Evolutionary conservation across 352 stramenopile species (phyloP), one percentile per base, ranked within the genome.

Genomic region (Phytophthora megakarya): DNA sequence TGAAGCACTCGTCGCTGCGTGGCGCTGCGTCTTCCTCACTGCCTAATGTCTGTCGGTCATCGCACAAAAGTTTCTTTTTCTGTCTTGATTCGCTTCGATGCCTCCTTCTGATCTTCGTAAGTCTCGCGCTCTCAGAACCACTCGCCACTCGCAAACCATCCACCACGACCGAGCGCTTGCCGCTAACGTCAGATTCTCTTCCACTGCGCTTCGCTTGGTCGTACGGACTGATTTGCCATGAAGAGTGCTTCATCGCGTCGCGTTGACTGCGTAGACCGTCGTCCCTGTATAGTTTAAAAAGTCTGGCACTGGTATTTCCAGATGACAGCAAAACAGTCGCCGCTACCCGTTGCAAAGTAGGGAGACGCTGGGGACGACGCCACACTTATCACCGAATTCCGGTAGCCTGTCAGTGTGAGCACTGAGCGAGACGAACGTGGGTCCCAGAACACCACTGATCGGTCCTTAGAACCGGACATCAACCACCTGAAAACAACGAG

Each of bases 291-390:
- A 83, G 74, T 75, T 89, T 95, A 95, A 86, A 95, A 91, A 62
- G 83, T 86, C 75, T 93, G 81, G 70, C 75, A 89, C 69, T 90
- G 81, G 77, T 93, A 95, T 56, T 95, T 95, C 86, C 86, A 95
- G 60, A 93, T 77, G 25, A 92, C 86, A 46, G 84, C 83, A 73
- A 92, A 89, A 70, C 83, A 93, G 66, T 95, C 86, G 11, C 86
- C 84, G 47, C 84, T 93, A 42, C 84, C 86, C 25, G 86, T 95
- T 43, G 84, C 86, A 61, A 95, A 95, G 77, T 93, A 93, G 19
- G 86, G 84, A 39, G 84, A 92, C 44, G 79, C 70, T 30, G 84
- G 86, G n/a, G 86, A 95, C 38, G 86, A 92, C 30, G 84, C 83
- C 30, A 95, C 86, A 68, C 85, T 95, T 72, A 93, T 95, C 52